Base-by-base conservation (phyloP, 257 asterid species). In the Schizonepeta tenuifolia region DNA sequence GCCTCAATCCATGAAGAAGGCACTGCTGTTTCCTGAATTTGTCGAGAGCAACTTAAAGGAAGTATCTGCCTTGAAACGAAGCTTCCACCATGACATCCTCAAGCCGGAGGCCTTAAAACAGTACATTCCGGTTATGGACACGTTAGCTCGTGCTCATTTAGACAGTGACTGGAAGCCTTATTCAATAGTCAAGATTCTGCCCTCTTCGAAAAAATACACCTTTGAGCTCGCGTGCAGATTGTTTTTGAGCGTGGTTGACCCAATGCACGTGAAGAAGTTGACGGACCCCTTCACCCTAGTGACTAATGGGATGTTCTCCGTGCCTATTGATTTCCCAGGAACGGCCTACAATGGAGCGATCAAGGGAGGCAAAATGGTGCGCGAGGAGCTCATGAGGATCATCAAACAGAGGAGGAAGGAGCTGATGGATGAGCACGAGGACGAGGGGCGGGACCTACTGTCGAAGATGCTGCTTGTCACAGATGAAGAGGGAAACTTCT, bases 261-360 rank as follows among this genome's bases (percentile, higher is more conserved):
- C 81, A 0, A 74, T 56, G 51, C 77, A 80, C 9, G 76, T 89
- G 5, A 83, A 80, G 69, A 87, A 64, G 76, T 54, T 85, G 49
- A 75, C 89, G 0, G 88, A 85, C 44, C 90, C 90, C 36, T 85
- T 89, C 15, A 78, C 80, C 0, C 79, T 85, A 5, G 88, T 89
- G 41, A 87, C 88, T 0, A 82, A 83, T 3, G 93, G 93, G 55
- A 85, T 89, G 81, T 80, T 84, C 57, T 86, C 90, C 0, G 80
- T 83, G 17, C 92, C 92, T 0, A 73, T 88, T 51, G 92, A 89
- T 65, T 58, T 89, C 1, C 96, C 90, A 0, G 90, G 90, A 3
- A 85, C 88, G 40, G 85, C 88, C 26, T 86, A 84, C 43, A 85
- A 78, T 6, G 59, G 85, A 1, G 92, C 86, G 3, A 79, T 86